Base-by-base conservation (phyloP, 139 green algal species). In the Edaphochlamys debaryana region DNA sequence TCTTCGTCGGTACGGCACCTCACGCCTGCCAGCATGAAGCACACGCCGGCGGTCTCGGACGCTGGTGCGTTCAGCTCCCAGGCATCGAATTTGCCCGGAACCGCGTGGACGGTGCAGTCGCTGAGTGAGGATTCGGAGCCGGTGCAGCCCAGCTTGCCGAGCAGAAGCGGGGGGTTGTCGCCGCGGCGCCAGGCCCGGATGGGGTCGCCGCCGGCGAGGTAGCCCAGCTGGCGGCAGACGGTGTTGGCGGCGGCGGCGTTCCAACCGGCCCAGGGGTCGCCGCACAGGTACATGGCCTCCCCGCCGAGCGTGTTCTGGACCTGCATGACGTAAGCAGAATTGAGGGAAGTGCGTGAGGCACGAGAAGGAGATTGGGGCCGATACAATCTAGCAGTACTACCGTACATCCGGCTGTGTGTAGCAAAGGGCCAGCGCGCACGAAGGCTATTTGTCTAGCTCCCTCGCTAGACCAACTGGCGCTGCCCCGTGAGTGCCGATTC, bases 231-330 rank as follows among this genome's bases (percentile, higher is more conserved):
- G 60, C 75, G 60, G n/a, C 75, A 82, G 60, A 62, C 75, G 15
- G 40, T n/a, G 75, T 37, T 34, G 23, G 75, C 75, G 38, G 62
- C 75, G 58, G 45, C 66, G 22, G 30, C 19, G 40, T 82, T 41
- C 60, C 60, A 82, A 32, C 58, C 75, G 60, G 62, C 41, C 75
- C 75, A 82, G 23, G 60, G 40, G 75, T 82, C 75, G 40, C 60
- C 75, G 42, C 75, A 82, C 30, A 82, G 19, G 62, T 64, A 82
- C 41, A 29, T 36, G 27, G 27, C 25, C 4, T 25, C 30, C 20
- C 17, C 13, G 67, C 23, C 38, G 25, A 23, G 4, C 22, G 25
- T 29, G 67, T 41, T 54, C 67, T 54, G 38, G 4, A 17, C 6
- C 11, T n/a, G 22, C 13, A 19, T 38, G n/a, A 27, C 22, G 62